A percentile compares a stretch with the other conserved stretches of the same genome.
Conservation (phyloP, 1,139 yeast species). For the Diutina catenulata region DNA sequence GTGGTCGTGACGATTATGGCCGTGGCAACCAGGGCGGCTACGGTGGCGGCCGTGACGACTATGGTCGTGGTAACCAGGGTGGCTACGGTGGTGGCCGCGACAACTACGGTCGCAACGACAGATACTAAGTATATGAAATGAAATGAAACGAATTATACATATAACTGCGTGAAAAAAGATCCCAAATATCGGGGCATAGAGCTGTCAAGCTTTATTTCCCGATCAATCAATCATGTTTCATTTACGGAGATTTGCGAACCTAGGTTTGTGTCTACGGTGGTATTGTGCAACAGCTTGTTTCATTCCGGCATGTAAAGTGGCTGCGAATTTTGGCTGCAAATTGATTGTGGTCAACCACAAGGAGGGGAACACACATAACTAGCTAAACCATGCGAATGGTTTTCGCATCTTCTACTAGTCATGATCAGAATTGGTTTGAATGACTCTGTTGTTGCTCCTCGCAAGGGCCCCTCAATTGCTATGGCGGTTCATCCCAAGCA, state of each 20-base stretch:
- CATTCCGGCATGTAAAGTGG: not conserved
- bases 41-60: not conserved
- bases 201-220: not conserved
- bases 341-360: not conserved
- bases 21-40: not conserved
- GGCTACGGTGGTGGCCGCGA: not conserved
- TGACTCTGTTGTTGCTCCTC: too few species aligned
- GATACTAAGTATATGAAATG: not conserved
- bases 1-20: slow-evolving; percentile 1
- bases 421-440: too few species aligned
- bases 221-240: not conserved
- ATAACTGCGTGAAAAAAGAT: not conserved
- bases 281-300: not conserved
- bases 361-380: too few species aligned
- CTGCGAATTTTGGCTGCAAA: not conserved
- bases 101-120: slow-evolving; percentile 1
- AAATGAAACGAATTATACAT: too few species aligned
- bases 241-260: not conserved
- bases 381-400: too few species aligned
- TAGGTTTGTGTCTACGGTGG: not conserved
- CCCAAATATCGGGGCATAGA: not conserved
- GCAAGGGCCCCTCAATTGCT: too few species aligned
- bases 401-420: too few species aligned
- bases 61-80: not conserved
- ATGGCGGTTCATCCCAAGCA: too few species aligned